These are phyloP conservation scores for Isatis lusitanica DNA, from an alignment of 441 rosid species.

Conservation along the genomic window DNA sequence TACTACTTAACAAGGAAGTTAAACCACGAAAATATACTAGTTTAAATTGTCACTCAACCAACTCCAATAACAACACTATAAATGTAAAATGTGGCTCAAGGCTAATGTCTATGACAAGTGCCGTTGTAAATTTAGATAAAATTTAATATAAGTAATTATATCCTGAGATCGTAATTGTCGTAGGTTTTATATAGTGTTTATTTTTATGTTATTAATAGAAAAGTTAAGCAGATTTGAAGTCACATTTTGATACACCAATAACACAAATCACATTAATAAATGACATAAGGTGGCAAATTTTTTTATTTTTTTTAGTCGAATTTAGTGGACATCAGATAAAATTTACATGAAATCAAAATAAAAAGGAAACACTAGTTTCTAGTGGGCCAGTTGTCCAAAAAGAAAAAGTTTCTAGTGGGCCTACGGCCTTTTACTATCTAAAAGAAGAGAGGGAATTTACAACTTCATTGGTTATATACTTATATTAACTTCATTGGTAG, in stretches of 20 bases:
- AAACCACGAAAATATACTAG: not conserved
- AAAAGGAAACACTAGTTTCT: not conserved
- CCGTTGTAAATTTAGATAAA: not conserved
- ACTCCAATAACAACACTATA: not conserved
- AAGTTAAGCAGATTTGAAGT: not conserved
- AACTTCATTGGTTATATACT: no score
- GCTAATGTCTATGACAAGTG: not conserved
- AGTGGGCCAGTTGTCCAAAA: no score
- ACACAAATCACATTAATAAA: not conserved
- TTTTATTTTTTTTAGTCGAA: not conserved
- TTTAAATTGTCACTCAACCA: not conserved
- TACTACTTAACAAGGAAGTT: not conserved
- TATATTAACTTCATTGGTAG: no score
- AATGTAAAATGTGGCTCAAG: conserved; percentile 4
- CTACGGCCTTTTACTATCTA: not conserved
- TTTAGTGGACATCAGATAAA: not conserved
- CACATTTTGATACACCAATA: not conserved
- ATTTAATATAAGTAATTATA: not conserved
- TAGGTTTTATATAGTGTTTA: not conserved
- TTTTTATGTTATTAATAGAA: not conserved
- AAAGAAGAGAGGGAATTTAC: not conserved
- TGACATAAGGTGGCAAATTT: no score
- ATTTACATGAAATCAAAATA: not conserved
- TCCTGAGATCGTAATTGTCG: no score
- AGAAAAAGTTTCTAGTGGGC: no score